phyloP scores from a whole-genome alignment of 2,329 filamentous ascomycete species.

The Clonostachys rosea region DNA sequence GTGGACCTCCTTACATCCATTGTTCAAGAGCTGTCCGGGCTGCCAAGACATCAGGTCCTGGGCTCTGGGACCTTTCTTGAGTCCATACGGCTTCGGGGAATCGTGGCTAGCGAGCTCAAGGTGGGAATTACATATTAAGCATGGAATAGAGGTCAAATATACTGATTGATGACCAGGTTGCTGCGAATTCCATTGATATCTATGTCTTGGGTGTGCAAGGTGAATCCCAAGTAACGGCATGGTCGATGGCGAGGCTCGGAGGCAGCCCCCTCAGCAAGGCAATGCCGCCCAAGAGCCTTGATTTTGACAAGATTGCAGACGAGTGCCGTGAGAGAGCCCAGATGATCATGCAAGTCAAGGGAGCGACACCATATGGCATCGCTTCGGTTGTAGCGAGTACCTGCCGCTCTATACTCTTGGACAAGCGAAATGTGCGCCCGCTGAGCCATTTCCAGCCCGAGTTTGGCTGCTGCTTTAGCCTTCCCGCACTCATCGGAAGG shows the following conservation, averaged over 20 bases:
- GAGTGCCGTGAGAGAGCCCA: constrained; percentile 39
- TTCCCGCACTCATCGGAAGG: constrained; percentile 42
- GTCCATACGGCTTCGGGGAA: too few relatives aligned
- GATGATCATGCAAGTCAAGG: constrained; percentile 42
- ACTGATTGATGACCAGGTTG: constrained; percentile 4
- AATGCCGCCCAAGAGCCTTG: constrained; percentile 4
- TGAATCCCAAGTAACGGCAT: too few relatives aligned
- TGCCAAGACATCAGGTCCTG: too few relatives aligned
- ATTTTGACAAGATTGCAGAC: constrained; percentile 26
- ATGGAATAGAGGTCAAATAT: background rate
- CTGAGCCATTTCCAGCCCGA: constrained; percentile 43
- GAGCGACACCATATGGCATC: constrained; percentile 44
- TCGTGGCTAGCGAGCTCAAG: too few relatives aligned
- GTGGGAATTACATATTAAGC: too few relatives aligned
- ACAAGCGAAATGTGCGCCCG: constrained; percentile 37
- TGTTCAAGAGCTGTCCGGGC: too few relatives aligned
- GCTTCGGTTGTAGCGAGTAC: constrained; percentile 40
- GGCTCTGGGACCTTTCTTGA: too few relatives aligned
- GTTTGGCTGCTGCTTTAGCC: constrained; percentile 40
- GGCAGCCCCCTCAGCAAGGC: constrained; percentile 8
- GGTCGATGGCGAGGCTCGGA: constrained; percentile 6
- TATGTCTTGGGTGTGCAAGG: constrained; percentile 12
- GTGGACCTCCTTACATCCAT: too few relatives aligned
- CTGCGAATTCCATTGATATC: constrained; percentile 8
- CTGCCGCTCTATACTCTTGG: constrained; percentile 43